These are phyloP conservation scores for Tremellales sp. DNA, from an alignment of 1,284 basidiomycete species.

Conservation along the genomic window DNA sequence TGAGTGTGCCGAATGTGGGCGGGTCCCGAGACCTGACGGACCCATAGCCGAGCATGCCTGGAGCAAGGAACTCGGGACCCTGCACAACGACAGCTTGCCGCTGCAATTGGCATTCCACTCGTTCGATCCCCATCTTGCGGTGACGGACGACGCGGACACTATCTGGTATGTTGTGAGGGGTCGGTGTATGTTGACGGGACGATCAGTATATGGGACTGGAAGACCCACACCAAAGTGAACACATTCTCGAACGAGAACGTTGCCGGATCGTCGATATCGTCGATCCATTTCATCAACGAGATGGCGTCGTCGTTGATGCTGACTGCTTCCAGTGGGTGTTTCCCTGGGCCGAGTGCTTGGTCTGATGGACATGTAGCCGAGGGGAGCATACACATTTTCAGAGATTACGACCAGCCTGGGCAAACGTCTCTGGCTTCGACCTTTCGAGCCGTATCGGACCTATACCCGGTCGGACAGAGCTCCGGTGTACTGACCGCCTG, in stretches of 20 bases:
- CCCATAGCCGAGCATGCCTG: slow-evolving; percentile 58
- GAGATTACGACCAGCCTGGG: slow-evolving; percentile 65
- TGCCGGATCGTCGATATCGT: slow-evolving; percentile 75
- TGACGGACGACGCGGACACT: slow-evolving; percentile 80
- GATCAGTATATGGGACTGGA: slow-evolving; percentile 90
- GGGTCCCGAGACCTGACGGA: too few relatives aligned
- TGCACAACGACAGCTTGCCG: slow-evolving; percentile 68
- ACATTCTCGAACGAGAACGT: slow-evolving; percentile 88
- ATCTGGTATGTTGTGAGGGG: slow-evolving; percentile 64
- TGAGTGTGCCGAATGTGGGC: too few relatives aligned
- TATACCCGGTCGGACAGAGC: slow-evolving; percentile 59
- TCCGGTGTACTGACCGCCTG: slow-evolving; percentile 86
- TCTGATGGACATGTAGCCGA: slow-evolving; percentile 59
- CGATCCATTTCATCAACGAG: slow-evolving; percentile 92
- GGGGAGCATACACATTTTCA: slow-evolving; percentile 84
- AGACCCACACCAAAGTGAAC: slow-evolving; percentile 68
- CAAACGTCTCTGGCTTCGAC: slow-evolving; percentile 80
- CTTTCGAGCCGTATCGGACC: slow-evolving; percentile 83
- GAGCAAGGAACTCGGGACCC: slow-evolving; percentile 72
- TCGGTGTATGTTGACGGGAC: slow-evolving; percentile 8
- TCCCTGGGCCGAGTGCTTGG: background rate
- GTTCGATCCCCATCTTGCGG: slow-evolving; percentile 82
- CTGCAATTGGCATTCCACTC: slow-evolving; percentile 83
- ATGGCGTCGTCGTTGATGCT: slow-evolving; percentile 88
- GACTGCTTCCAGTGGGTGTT: slow-evolving; percentile 69